These are phyloP conservation scores for Rhodocollybia butyracea DNA, from an alignment of 768 basidiomycete genomes.

Conservation along the genomic window DNA sequence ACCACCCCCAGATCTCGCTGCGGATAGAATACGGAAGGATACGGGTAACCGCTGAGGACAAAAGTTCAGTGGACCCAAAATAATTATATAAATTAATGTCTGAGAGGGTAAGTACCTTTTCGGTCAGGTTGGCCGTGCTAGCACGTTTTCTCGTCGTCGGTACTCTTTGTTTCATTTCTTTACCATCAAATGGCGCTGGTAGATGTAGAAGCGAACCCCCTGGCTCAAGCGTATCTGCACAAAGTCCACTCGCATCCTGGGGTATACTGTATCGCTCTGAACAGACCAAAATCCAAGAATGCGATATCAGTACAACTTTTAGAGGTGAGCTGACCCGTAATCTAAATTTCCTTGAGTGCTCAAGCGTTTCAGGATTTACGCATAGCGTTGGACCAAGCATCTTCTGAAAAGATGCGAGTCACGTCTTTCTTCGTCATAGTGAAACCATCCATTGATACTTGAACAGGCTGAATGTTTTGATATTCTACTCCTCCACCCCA, in stretches of 20 bases:
- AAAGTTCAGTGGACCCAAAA: no score
- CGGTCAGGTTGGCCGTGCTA: no score
- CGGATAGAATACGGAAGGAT: no score
- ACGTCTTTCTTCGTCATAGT: background rate
- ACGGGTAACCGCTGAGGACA: no score
- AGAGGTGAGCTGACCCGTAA: background rate
- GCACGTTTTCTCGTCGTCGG: no score
- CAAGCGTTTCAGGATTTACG: background rate
- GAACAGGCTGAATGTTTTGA: conserved; percentile 38
- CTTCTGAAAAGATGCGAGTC: background rate
- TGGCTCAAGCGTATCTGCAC: conserved; percentile 14
- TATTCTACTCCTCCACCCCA: conserved; percentile 50
- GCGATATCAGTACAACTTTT: conserved; percentile 32
- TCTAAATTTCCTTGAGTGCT: background rate
- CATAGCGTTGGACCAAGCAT: conserved; percentile 4
- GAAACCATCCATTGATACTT: background rate
- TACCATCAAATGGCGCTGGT: background rate
- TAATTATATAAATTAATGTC: no score
- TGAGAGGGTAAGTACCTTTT: no score
- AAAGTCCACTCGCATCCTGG: conserved; percentile 4
- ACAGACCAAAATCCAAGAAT: conserved; percentile 57
- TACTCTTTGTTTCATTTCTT: no score
- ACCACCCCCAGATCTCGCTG: no score
- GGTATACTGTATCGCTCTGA: conserved; percentile 34
- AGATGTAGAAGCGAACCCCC: background rate